phyloP scores from a whole-genome alignment of 768 basidiomycete species.

The Xanthoconium purpureum region DNA sequence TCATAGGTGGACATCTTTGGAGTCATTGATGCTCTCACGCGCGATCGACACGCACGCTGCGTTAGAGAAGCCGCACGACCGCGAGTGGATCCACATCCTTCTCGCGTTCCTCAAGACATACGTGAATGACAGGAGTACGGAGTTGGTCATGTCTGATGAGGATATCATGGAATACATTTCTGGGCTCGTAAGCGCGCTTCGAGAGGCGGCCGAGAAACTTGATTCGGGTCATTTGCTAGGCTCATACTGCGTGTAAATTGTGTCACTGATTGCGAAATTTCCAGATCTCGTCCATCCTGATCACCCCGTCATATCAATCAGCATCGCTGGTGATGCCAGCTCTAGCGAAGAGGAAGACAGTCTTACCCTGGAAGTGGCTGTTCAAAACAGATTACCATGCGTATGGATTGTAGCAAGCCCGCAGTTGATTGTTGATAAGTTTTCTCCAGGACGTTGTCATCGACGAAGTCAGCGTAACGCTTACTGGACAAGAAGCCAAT shows the following conservation, averaged over 20 bases:
- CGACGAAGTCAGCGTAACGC: conserved; percentile 58
- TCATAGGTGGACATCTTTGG: conserved; percentile 76
- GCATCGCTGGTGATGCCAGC: conserved; percentile 44
- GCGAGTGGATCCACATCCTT: conserved; percentile 78
- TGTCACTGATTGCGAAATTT: conserved; percentile 12
- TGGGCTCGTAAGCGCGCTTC: conserved; percentile 48
- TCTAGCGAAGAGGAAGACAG: conserved; percentile 65
- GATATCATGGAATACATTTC: conserved; percentile 52
- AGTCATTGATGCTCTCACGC: conserved; percentile 73
- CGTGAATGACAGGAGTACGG: conserved; percentile 50
- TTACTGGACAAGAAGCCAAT: conserved; percentile 62
- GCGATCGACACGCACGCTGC: conserved; percentile 66
- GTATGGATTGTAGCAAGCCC: conserved; percentile 44
- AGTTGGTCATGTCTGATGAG: conserved; percentile 52
- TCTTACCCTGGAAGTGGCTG: conserved; percentile 52
- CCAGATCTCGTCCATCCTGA: conserved; percentile 66
- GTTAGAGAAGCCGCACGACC: conserved; percentile 57
- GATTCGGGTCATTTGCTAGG: conserved; percentile 46
- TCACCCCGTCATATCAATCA: conserved; percentile 64
- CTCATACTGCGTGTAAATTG: not conserved
- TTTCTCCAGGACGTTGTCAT: conserved; percentile 51
- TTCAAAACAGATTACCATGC: conserved; percentile 71
- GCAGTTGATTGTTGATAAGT: conserved; percentile 6
- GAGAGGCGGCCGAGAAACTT: conserved; percentile 46
- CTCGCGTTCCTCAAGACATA: conserved; percentile 74